Conservation (phyloP, 2,329 filamentous ascomycete genomes). For the Zasmidium cellare region DNA sequence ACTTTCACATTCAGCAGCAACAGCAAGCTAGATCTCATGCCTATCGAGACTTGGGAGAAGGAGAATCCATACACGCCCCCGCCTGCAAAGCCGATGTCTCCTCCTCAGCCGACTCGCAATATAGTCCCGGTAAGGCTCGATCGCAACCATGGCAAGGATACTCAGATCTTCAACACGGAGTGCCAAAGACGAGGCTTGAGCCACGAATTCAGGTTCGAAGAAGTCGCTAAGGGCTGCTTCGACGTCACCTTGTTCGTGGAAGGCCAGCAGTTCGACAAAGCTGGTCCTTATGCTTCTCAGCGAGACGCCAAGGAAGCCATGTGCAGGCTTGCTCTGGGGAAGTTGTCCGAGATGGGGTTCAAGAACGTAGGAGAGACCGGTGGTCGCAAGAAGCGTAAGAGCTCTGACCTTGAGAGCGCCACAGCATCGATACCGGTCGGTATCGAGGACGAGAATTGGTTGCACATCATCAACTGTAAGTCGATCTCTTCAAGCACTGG, state of each 20-base stretch:
- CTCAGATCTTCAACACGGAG: slow-evolving; percentile 14
- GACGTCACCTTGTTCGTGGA: slow-evolving; percentile 14
- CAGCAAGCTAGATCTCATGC: slow-evolving; percentile 12
- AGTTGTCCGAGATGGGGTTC: slow-evolving; percentile 32
- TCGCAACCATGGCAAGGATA: slow-evolving; percentile 12
- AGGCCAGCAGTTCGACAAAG: slow-evolving; percentile 18
- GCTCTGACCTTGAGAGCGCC: background rate
- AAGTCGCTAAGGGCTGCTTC: slow-evolving; percentile 16
- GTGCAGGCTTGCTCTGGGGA: slow-evolving; percentile 33
- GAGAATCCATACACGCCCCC: slow-evolving; percentile 23
- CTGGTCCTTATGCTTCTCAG: slow-evolving; percentile 38
- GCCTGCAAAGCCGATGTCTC: slow-evolving; percentile 6
- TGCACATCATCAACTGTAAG: slow-evolving; percentile 38
- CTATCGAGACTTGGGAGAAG: slow-evolving; percentile 23
- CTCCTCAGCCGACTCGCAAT: slow-evolving; percentile 1
- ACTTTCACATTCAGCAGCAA: background rate
- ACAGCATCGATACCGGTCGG: slow-evolving; percentile 8
- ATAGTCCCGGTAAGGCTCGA: slow-evolving; percentile 4
- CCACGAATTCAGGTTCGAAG: slow-evolving; percentile 14
- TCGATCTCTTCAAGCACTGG: background rate
- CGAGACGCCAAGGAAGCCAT: slow-evolving; percentile 45
- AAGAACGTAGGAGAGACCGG: slow-evolving; percentile 1
- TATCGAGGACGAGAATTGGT: slow-evolving; percentile 36
- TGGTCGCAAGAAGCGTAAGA: slow-evolving; percentile 26
- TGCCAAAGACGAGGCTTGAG: slow-evolving; percentile 21